Evolutionary conservation across 768 basidiomycete genomes (phyloP).

Genomic region (Dictyophora rubrovolvata): DNA sequence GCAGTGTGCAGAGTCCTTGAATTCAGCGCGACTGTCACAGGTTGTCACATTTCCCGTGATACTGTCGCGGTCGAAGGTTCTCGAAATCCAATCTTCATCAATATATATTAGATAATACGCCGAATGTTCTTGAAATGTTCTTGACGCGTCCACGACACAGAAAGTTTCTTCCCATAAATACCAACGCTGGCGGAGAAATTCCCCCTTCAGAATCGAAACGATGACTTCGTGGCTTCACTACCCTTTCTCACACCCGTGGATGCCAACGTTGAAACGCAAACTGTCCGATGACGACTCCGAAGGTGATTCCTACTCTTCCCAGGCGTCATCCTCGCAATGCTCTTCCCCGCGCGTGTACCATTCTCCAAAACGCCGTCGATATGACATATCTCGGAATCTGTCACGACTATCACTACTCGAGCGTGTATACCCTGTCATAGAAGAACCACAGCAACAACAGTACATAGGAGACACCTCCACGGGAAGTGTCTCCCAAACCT

Average conservation of each 20-base stretch:
- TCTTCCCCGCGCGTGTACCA: not conserved
- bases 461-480: not conserved
- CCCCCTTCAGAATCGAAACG: not conserved
- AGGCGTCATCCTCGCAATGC: not conserved
- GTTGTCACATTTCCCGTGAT: not conserved
- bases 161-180: not conserved
- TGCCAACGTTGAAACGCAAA: conserved; percentile 33
- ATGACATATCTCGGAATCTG: conserved; percentile 5
- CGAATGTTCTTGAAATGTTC: not conserved
- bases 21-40: not conserved
- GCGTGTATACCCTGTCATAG: not conserved
- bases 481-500: not conserved
- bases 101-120: not conserved
- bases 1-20: not conserved
- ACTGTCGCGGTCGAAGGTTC: not conserved
- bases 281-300: conserved; percentile 4
- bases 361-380: conserved; percentile 7
- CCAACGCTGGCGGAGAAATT: not conserved
- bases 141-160: not conserved
- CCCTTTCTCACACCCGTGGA: conserved; percentile 35
- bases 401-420: conserved; percentile 6
- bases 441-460: not conserved
- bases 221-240: conserved; percentile 29
- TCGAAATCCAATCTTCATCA: not conserved
- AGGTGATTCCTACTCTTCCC: not conserved